These are phyloP conservation scores for Periconia macrospinosa DNA, from an alignment of 2,329 filamentous ascomycete species.

Conservation along the genomic window DNA sequence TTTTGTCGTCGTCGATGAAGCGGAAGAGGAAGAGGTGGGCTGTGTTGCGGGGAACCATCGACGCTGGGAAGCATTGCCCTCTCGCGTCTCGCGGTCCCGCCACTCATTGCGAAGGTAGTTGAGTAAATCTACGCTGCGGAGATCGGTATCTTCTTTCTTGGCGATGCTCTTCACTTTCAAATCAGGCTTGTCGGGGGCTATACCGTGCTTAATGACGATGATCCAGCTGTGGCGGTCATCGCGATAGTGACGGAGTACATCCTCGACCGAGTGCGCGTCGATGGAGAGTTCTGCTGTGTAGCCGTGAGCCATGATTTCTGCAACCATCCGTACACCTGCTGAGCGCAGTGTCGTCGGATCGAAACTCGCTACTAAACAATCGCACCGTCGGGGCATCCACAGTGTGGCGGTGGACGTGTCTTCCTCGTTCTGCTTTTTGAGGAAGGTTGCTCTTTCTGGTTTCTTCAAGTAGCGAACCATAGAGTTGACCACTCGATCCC, in stretches of 20 bases:
- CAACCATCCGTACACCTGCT: constrained; percentile 74
- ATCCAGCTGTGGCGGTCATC: constrained; percentile 84
- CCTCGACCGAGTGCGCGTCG: constrained; percentile 77
- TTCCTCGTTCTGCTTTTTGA: constrained; percentile 75
- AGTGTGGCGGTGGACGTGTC: constrained; percentile 32
- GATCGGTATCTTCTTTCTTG: constrained; percentile 75
- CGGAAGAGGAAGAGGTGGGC: constrained; percentile 15
- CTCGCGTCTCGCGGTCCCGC: constrained; percentile 71
- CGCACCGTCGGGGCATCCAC: constrained; percentile 62
- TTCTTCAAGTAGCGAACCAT: constrained; percentile 58
- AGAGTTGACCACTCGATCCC: constrained; percentile 74
- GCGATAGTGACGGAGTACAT: constrained; percentile 73
- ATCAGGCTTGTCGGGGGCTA: constrained; percentile 55
- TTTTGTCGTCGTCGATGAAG: constrained; percentile 25
- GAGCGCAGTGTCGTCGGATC: constrained; percentile 75
- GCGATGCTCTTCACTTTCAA: constrained; percentile 79
- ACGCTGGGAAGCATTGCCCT: constrained; percentile 49
- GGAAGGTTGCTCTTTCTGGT: constrained; percentile 52
- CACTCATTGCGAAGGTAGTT: constrained; percentile 80
- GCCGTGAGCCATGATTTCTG: constrained; percentile 77
- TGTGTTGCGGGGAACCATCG: constrained; percentile 15
- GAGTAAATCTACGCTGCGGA: constrained; percentile 73
- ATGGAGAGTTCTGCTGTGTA: constrained; percentile 87
- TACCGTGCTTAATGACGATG: constrained; percentile 79
- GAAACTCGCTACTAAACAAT: constrained; percentile 87